Evolutionary conservation across 225 moss, liverwort and hornwort species (phyloP), one percentile per base, ranked within the genome.

Genomic region (Physcomitrellopsis africana): DNA sequence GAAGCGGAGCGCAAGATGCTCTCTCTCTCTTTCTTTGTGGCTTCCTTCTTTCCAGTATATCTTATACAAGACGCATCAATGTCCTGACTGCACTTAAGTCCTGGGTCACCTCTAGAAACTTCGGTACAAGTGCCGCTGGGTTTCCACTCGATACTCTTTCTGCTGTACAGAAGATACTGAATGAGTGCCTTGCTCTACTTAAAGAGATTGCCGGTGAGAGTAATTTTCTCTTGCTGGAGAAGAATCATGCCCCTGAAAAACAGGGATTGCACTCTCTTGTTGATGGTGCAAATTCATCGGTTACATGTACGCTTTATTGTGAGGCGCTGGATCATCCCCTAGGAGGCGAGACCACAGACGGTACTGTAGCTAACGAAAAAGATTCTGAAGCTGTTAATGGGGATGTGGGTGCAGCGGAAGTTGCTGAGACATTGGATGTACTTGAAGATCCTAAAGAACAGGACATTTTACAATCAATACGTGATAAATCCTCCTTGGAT

Each of bases 21-120:
- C 83, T 90, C 9, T 82, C 86, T 58, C 89, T 96, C 49, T 96
- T 90, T 71, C 86, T 96, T 59, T 85, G 87, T 51, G 96, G 96
- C 52, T 93, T 78, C 71, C 82, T 96, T 63, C 89, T 96, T 22
- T 87, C 96, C 8, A 90, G 87, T 75, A 66, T 96, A 77, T 92
- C 93, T 48, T 76, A 80, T 10, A 37, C 65, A 51, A 82, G 85
- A 72, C 81, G 96, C 20, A 90, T 79, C 81, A 82, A 90, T 51
- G 78, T 96, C 51, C 71, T 93, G n/a, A 58, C 73, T 58, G 72
- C 82, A 27, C 82, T 86, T 13, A 69, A 72, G 42, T 72, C 68
- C 43, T 93, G 90, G 93, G 81, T 90, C 67, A 77, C 86, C 58
- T 92, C 90, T 29, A 69, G 83, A 26, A 58, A 63, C 10, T 80